These are phyloP conservation scores for Simmondsia chinensis DNA, from an alignment of 148 eudicot genomes.

Conservation along the genomic window DNA sequence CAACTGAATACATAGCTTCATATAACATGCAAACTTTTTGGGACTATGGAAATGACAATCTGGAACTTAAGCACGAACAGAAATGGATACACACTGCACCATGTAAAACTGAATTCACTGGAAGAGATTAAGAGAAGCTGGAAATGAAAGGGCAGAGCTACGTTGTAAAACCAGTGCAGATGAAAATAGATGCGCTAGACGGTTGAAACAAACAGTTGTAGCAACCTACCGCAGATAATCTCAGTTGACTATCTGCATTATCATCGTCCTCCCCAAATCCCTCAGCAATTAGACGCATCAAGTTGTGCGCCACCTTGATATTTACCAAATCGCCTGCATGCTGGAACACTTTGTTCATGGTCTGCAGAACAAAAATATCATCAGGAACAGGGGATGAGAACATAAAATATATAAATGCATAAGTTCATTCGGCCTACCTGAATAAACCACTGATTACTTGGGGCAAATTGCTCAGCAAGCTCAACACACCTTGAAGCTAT, in stretches of 20 bases:
- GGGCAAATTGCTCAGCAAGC: conserved; percentile 98
- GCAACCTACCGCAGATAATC: conserved; percentile 88
- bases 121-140: not conserved
- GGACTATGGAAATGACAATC: too few relatives aligned
- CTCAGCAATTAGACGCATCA: conserved; percentile 96
- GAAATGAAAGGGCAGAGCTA: not conserved
- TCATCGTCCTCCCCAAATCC: conserved; percentile 97
- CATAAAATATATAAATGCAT: too few relatives aligned
- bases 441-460: conserved; percentile 98
- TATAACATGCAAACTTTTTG: too few relatives aligned
- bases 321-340: conserved; percentile 98
- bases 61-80: too few relatives aligned
- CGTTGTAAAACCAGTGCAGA: not conserved
- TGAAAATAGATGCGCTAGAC: not conserved
- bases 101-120: too few relatives aligned
- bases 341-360: conserved; percentile 95
- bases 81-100: too few relatives aligned
- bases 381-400: not conserved
- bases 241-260: conserved; percentile 77
- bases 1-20: too few relatives aligned
- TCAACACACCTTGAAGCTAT: conserved; percentile 97
- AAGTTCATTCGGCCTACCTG: too few relatives aligned
- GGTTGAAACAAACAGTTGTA: not conserved
- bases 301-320: conserved; percentile 86
- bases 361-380: conserved; percentile 41